Base-by-base conservation (phyloP, 805 yeast genomes). In the Schwanniomyces pseudopolymorphus region DNA sequence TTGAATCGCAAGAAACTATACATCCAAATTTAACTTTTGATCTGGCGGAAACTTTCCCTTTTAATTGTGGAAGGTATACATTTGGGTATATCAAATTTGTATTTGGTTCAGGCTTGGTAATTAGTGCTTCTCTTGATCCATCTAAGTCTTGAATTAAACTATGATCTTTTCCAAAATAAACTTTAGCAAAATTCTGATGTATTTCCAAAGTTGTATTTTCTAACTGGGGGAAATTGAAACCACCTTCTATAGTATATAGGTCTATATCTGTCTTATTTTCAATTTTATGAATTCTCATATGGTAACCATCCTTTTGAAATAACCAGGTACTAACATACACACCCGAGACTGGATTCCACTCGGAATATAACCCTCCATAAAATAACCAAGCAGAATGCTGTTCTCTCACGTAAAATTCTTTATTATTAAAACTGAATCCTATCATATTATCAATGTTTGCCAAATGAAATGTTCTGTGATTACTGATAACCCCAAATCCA, bases 401-500 rank as follows among this genome's bases (percentile, higher is more conserved):
- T 11, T 39, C 33, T 24, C 39, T 44, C n/a, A 33, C 38, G 20
- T 7, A 39, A 22, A 39, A 45, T n/a, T 48, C 50, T 26, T 33
- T 43, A 7, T 37, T 35, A 16, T 38, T 24, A 25, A 50, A 45
- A 39, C 51, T 44, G 22, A 50, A 48, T n/a, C 47, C 54, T n/a
- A 50, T 42, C 52, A 45, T 48, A 33, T 48, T 50, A 35, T 50
- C 54, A 17, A 50, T 21, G 35, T 39, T 41, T 13, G 47, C 50
- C 11, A 39, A 33, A 2, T 25, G 16, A 38, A 50, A 45, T 11
- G 22, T 45, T 17, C 49, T 36, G 16, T 39, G 42, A 35, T 45
- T 46, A 24, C 33, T 45, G 25, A 38, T 38, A 16, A 50, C 42
- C n/a, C 49, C 40, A 39, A 48, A 48, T 11, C 49, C 51, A 42